Evolutionary conservation across 2,329 filamentous ascomycete genomes (phyloP).

Genomic region (Colletotrichum theobromicola): DNA sequence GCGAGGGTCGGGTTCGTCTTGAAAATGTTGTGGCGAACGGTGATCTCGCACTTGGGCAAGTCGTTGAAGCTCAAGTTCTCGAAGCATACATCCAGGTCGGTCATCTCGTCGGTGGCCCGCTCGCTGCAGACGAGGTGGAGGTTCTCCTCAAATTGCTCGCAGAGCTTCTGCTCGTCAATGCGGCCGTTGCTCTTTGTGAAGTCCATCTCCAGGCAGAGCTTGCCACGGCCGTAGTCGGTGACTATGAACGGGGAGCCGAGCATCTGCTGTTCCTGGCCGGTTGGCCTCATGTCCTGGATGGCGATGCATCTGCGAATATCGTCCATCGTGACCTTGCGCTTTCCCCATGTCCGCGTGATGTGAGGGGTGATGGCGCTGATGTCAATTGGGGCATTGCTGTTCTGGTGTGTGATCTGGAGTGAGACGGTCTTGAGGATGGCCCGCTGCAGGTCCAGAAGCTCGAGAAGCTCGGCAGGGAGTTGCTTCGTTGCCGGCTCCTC

Average conservation of each 20-base stretch:
- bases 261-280: constrained; percentile 21
- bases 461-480: constrained; percentile 58
- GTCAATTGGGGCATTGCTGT: constrained; percentile 66
- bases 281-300: constrained; percentile 56
- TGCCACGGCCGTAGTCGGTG: constrained; percentile 57
- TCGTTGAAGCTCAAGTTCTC: constrained; percentile 35
- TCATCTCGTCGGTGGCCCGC: constrained; percentile 32
- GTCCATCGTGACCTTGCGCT: constrained; percentile 67
- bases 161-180: constrained; percentile 57
- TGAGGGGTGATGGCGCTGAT: constrained; percentile 65
- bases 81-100: constrained; percentile 54
- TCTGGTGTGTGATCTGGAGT: constrained; percentile 74
- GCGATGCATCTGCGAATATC: constrained; percentile 73
- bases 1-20: constrained; percentile 60
- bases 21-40: constrained; percentile 51
- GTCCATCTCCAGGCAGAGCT: constrained; percentile 64
- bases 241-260: constrained; percentile 46
- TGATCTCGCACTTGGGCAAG: constrained; percentile 61
- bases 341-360: constrained; percentile 74
- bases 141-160: constrained; percentile 59
- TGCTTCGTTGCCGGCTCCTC: constrained; percentile 32
- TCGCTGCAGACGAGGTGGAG: constrained; percentile 50
- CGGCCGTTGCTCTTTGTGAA: constrained; percentile 37
- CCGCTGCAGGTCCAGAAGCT: constrained; percentile 68
- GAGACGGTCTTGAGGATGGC: constrained; percentile 72